Conservation (phyloP, 169 alveolate species). For the Plasmodium relictum region DNA sequence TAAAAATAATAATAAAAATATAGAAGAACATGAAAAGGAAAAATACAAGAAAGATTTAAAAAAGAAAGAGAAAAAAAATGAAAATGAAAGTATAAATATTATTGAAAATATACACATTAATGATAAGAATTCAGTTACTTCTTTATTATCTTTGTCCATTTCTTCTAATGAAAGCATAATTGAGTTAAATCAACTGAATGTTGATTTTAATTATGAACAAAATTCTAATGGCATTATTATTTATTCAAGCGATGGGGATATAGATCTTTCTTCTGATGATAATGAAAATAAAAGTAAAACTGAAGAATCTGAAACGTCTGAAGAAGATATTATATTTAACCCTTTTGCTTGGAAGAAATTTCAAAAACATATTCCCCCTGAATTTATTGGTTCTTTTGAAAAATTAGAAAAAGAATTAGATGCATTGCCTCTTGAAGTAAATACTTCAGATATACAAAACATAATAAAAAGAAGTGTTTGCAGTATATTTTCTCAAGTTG, state of each 20-base stretch:
- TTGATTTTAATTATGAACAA: slow-evolving; percentile 16
- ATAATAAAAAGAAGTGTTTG: slow-evolving; percentile 46
- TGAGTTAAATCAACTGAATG: not conserved
- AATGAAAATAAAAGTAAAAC: slow-evolving; percentile 10
- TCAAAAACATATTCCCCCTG: slow-evolving; percentile 68
- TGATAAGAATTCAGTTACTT: not conserved
- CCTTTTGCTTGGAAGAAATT: slow-evolving; percentile 75
- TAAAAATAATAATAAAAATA: not conserved
- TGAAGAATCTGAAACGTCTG: slow-evolving; percentile 17
- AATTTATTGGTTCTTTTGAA: slow-evolving; percentile 29
- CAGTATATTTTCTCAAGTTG: slow-evolving; percentile 38
- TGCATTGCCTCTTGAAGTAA: slow-evolving; percentile 61
- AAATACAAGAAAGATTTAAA: not conserved
- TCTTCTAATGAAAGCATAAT: slow-evolving; percentile 14
- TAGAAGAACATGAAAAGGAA: not conserved
- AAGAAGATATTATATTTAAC: slow-evolving; percentile 67
- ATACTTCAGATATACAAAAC: slow-evolving; percentile 46
- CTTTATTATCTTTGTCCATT: slow-evolving; percentile 1
- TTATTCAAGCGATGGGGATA: slow-evolving; percentile 71
- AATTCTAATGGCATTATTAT: slow-evolving; percentile 15
- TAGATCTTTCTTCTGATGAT: slow-evolving; percentile 27
- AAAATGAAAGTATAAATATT: not conserved
- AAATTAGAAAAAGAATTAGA: slow-evolving; percentile 63
- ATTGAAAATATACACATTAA: not conserved
- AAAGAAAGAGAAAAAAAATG: not conserved